Conservation (phyloP, 2,329 filamentous ascomycete species). For the Ascochyta rabiei region DNA sequence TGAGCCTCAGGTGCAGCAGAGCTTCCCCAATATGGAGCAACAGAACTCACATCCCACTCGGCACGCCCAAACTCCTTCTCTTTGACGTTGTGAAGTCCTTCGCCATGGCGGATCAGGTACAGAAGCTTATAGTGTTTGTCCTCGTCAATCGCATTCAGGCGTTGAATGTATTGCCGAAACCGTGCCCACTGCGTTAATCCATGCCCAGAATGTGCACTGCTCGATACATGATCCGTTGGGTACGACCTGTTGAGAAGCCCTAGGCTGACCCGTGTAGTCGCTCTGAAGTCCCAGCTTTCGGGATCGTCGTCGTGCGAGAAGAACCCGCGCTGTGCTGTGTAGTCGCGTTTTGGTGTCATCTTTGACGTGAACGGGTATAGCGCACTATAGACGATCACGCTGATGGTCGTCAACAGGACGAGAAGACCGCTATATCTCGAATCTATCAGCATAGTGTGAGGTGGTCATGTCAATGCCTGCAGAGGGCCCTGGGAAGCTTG, state of each 20-base stretch:
- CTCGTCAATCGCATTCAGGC: conserved; percentile 55
- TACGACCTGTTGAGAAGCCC: conserved; percentile 66
- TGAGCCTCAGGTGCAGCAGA: neutral
- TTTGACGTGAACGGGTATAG: neutral
- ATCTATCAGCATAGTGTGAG: neutral
- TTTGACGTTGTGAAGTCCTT: conserved; percentile 67
- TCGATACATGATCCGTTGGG: conserved; percentile 53
- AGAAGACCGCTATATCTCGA: neutral
- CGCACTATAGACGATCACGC: neutral
- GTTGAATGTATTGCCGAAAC: conserved; percentile 61
- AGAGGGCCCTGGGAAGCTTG: neutral
- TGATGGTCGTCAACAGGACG: neutral
- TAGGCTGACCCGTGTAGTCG: conserved; percentile 47
- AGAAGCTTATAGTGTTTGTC: conserved; percentile 66
- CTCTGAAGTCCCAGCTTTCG: conserved; percentile 20
- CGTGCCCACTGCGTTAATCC: conserved; percentile 43
- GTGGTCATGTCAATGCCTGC: neutral
- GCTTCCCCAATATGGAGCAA: neutral
- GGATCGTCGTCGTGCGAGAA: conserved; percentile 25
- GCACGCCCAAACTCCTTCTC: conserved; percentile 67
- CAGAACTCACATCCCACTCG: conserved; percentile 65
- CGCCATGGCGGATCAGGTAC: conserved; percentile 70
- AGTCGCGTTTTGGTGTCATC: conserved; percentile 10
- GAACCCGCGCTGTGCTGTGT: conserved; percentile 18
- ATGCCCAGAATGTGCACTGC: conserved; percentile 26